These are phyloP conservation scores for Diutina mesorugosa DNA, from an alignment of 1,139 yeast species.

Conservation along the genomic window DNA sequence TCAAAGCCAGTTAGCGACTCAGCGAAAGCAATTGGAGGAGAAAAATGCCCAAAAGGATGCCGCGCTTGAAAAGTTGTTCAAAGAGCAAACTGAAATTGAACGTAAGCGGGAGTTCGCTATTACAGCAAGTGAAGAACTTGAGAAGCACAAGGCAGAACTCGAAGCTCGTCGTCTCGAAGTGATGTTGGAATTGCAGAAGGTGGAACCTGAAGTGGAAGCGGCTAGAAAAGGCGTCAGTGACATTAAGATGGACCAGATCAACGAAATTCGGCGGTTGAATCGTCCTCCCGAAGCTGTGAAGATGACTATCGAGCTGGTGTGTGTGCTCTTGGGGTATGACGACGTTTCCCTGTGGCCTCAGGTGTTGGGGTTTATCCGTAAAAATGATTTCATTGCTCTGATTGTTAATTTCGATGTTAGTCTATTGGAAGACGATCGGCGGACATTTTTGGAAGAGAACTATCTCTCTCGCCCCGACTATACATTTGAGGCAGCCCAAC, in stretches of 20 bases:
- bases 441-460: conserved; percentile 41
- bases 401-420: conserved; percentile 64
- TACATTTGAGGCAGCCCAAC: conserved; percentile 60
- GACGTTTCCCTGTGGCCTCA: conserved; percentile 66
- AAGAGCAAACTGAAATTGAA: conserved; percentile 88
- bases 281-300: conserved; percentile 89
- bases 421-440: conserved; percentile 41
- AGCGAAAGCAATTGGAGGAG: conserved; percentile 31
- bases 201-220: conserved; percentile 75
- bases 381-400: conserved; percentile 78
- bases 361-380: conserved; percentile 67
- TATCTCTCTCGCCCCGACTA: conserved; percentile 56
- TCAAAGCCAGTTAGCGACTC: conserved; percentile 38
- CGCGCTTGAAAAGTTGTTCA: conserved; percentile 67
- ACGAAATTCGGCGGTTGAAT: conserved; percentile 79
- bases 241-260: conserved; percentile 83
- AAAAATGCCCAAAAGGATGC: conserved; percentile 62
- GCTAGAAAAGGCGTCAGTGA: conserved; percentile 84
- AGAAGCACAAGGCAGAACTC: conserved; percentile 53
- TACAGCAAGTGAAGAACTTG: conserved; percentile 60
- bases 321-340: conserved; percentile 58
- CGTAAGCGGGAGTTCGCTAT: conserved; percentile 78
- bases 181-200: conserved; percentile 49
- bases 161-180: conserved; percentile 43
- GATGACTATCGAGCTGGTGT: conserved; percentile 78